phyloP scores from a whole-genome alignment of 1,284 basidiomycete genomes.

The Cryptococcus neoformans region DNA sequence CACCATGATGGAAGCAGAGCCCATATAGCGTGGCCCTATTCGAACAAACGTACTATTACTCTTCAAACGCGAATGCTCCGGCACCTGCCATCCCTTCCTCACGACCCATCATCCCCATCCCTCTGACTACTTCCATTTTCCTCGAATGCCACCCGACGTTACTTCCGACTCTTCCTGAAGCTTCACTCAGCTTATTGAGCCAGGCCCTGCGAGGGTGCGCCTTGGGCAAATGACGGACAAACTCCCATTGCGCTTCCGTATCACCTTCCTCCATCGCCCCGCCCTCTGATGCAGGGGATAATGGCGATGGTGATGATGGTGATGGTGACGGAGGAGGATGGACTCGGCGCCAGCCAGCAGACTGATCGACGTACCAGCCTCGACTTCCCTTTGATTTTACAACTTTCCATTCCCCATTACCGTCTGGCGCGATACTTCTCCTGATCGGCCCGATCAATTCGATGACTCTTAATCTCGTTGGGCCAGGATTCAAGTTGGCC shows the following conservation, averaged over 20 bases:
- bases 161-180: constrained; percentile 83
- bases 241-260: constrained; percentile 16
- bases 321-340: background rate
- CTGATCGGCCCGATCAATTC: constrained; percentile 79
- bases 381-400: constrained; percentile 86
- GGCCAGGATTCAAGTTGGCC: constrained; percentile 51
- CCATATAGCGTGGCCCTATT: too few relatives aligned
- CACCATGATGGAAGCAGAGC: too few relatives aligned
- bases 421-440: constrained; percentile 56
- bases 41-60: too few relatives aligned
- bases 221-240: constrained; percentile 40
- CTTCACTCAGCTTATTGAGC: constrained; percentile 68
- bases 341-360: constrained; percentile 64
- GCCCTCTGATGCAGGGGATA: too few relatives aligned
- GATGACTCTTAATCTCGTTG: constrained; percentile 79
- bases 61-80: constrained; percentile 85
- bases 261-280: background rate
- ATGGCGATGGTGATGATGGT: background rate
- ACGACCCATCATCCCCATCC: constrained; percentile 83
- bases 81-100: constrained; percentile 94
- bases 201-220: constrained; percentile 64
- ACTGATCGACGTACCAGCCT: constrained; percentile 92
- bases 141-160: constrained; percentile 92
- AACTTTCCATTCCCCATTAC: constrained; percentile 68
- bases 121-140: constrained; percentile 95